Base-by-base conservation (phyloP, 257 asterid genomes). In the Misopates orontium region DNA sequence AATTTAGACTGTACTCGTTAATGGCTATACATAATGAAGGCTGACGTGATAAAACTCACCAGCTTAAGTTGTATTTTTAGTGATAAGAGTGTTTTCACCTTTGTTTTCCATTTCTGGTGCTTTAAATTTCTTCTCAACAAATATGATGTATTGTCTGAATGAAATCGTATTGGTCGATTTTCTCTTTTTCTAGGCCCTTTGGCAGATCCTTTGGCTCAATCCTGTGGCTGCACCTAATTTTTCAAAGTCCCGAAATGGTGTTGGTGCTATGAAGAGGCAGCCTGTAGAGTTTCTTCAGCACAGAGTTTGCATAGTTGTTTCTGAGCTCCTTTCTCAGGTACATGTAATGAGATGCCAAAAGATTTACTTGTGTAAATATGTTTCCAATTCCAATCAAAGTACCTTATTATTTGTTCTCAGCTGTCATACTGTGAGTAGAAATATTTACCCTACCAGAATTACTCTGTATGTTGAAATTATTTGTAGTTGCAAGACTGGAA, bases 241-340 rank as follows among this genome's bases (percentile, higher is more conserved):
- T 58, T 73, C 83, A 13, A 86, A 79, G 76, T 71, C 84, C 47
- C 72, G 75, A 39, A 74, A 74, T 68, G 71, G 65, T 74, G 60
- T 36, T 66, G 64, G 77, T 50, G 83, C 91, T 52, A 82, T 87
- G 83, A 90, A 81, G 88, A 84, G 74, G 73, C 88, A 78, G 28
- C 96, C 95, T 24, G 49, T 80, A 59, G 97, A 88, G 68, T 88
- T 83, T 79, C 95, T 94, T 75, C 97, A 90, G 68, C 86, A 94
- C 73, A 82, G 86, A 81, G 95, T 88, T 76, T 88, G 95, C 68
- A 77, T 83, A 63, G 82, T 80, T 77, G 92, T 96, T 73, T 88
- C 99, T 60, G 96, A 94, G 82, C 96, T 94, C 77, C 73, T 90
- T 79, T 90, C 99, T 11, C 96, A 90, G 99, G 99, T 93, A 83